Conservation (phyloP, 139 green algal genomes). For the Chlorella sp. region DNA sequence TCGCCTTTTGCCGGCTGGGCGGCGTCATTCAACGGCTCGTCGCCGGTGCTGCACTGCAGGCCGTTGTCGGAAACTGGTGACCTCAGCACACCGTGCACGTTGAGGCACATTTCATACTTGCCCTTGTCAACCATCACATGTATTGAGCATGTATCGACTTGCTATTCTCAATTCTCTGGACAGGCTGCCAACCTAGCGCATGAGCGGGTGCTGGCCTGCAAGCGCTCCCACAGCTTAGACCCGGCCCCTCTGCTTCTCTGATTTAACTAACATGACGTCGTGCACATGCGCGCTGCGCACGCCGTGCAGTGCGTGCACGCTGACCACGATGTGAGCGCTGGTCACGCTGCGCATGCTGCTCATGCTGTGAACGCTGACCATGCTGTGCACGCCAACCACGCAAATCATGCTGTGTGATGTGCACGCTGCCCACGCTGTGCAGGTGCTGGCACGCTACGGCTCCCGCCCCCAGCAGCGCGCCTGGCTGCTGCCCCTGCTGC, state of each 20-base stretch:
- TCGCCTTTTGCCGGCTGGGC: not conserved
- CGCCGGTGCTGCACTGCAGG: no score
- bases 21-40: not conserved
- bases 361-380: not conserved
- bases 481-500: conserved; percentile 95
- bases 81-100: no score
- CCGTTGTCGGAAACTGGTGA: no score
- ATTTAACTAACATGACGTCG: no score
- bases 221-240: not conserved
- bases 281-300: no score
- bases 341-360: conserved; percentile 51
- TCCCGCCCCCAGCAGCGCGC: conserved; percentile 80
- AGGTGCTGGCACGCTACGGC: conserved; percentile 86
- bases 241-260: conserved; percentile 20
- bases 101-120: no score
- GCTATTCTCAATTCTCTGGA: no score
- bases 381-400: no score
- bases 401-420: no score
- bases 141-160: no score
- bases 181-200: no score
- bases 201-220: not conserved
- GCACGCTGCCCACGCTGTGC: not conserved
- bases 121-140: no score
- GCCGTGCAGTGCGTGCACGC: conserved; percentile 60
- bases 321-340: conserved; percentile 54